Evolutionary conservation across 2,329 filamentous ascomycete genomes (phyloP).

Genomic region (Talaromyces sp.): DNA sequence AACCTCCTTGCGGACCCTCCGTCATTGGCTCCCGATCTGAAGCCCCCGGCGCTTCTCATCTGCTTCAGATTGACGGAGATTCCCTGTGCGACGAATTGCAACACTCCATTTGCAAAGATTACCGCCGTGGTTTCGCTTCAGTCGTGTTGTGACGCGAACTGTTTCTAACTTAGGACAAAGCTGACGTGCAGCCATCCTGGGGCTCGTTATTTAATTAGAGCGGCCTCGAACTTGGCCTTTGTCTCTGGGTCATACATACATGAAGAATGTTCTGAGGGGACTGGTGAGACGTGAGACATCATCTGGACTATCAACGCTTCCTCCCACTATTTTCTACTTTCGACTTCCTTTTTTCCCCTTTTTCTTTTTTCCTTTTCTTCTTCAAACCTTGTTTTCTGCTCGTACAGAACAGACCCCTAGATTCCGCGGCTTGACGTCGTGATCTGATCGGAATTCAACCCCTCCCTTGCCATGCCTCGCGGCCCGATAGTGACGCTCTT

Average conservation of each 20-base stretch:
- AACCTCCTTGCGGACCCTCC: constrained; percentile 16
- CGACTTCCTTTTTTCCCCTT: background rate
- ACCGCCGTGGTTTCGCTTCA: constrained; percentile 13
- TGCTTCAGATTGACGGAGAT: constrained; percentile 21
- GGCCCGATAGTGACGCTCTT: constrained; percentile 16
- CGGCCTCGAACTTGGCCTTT: constrained; percentile 1
- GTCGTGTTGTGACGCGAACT: constrained; percentile 16
- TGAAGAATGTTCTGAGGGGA: constrained; percentile 14
- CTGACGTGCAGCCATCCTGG: constrained; percentile 15
- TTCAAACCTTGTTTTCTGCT: constrained; percentile 1
- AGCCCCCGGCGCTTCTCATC: constrained; percentile 30
- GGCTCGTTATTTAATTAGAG: background rate
- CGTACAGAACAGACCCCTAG: constrained; percentile 19
- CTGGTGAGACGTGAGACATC: constrained; percentile 26
- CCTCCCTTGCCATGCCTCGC: constrained; percentile 24
- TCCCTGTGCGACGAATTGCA: constrained; percentile 23
- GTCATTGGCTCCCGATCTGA: constrained; percentile 30
- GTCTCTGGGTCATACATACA: constrained; percentile 2
- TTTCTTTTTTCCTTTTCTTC: background rate
- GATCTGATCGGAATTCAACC: constrained; percentile 23
- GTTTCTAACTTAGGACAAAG: constrained; percentile 8
- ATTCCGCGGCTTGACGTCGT: constrained; percentile 22
- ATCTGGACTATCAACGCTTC: constrained; percentile 11
- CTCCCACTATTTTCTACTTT: background rate
- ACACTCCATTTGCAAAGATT: constrained; percentile 12